phyloP scores from a whole-genome alignment of 768 basidiomycete species.

The Termitomyces sp. region DNA sequence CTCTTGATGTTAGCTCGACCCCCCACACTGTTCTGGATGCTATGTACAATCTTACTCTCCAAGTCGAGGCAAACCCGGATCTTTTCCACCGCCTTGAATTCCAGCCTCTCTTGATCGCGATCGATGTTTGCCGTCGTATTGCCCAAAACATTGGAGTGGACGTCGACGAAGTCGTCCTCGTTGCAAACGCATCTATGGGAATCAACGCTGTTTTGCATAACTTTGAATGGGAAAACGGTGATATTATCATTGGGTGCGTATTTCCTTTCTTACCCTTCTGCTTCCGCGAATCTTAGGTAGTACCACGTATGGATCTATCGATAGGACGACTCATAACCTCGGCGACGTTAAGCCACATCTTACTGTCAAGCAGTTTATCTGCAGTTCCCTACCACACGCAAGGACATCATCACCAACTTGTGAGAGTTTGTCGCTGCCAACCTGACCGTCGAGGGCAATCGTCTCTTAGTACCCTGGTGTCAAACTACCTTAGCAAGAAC shows the following conservation, averaged over 20 bases:
- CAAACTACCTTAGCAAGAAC: slow-evolving; percentile 73
- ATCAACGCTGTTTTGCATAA: slow-evolving; percentile 62
- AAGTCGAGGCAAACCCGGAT: too few species aligned
- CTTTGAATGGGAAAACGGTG: slow-evolving; percentile 58
- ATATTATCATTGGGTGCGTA: slow-evolving; percentile 57
- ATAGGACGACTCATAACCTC: slow-evolving; percentile 50
- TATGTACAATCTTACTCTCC: slow-evolving; percentile 32
- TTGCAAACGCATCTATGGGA: slow-evolving; percentile 56
- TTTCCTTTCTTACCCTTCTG: not conserved
- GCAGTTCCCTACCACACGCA: slow-evolving; percentile 55
- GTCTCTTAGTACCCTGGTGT: slow-evolving; percentile 64
- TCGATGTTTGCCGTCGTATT: slow-evolving; percentile 39
- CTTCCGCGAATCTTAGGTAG: slow-evolving; percentile 5
- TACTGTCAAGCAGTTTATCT: slow-evolving; percentile 47
- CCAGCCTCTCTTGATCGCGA: slow-evolving; percentile 28
- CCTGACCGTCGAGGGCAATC: slow-evolving; percentile 34
- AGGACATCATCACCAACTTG: slow-evolving; percentile 31
- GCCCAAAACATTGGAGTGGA: slow-evolving; percentile 47
- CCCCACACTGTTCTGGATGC: slow-evolving; percentile 44
- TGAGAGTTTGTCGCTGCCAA: slow-evolving; percentile 26
- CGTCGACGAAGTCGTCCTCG: slow-evolving; percentile 47
- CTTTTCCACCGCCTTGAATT: slow-evolving; percentile 40
- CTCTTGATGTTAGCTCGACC: slow-evolving; percentile 34
- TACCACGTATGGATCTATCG: slow-evolving; percentile 48
- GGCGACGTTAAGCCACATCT: slow-evolving; percentile 57